Evolutionary conservation across 2,329 filamentous ascomycete species (phyloP).

Genomic region (Elsinoe arachidis): DNA sequence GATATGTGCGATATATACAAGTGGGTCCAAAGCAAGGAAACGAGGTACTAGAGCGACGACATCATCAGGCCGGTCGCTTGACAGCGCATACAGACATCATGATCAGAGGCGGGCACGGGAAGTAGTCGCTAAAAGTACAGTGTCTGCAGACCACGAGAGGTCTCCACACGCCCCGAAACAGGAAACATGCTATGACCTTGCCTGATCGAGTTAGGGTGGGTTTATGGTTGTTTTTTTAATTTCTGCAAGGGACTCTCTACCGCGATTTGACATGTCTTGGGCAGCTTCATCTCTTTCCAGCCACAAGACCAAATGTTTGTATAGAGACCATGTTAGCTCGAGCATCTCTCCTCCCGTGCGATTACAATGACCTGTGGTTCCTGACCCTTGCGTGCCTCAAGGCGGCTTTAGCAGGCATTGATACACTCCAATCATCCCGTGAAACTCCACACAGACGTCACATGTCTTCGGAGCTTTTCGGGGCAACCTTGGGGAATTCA

Average conservation of each 20-base stretch:
- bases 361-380: too few relatives aligned
- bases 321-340: too few relatives aligned
- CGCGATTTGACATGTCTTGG: not conserved
- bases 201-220: not conserved
- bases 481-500: too few relatives aligned
- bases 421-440: too few relatives aligned
- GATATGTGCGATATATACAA: conserved; percentile 9
- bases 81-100: conserved; percentile 6
- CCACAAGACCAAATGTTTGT: too few relatives aligned
- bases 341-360: too few relatives aligned
- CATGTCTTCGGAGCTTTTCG: too few relatives aligned
- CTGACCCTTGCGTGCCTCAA: too few relatives aligned
- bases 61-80: not conserved
- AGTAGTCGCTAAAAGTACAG: not conserved
- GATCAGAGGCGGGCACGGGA: not conserved
- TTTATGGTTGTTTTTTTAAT: conserved; percentile 1
- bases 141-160: not conserved
- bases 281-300: not conserved
- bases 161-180: not conserved
- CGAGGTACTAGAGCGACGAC: conserved; percentile 1
- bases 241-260: not conserved
- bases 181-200: conserved; percentile 6
- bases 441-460: too few relatives aligned
- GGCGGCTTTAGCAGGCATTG: too few relatives aligned
- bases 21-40: not conserved